These are phyloP conservation scores for Annulohypoxylon moriforme DNA, from an alignment of 495 filamentous ascomycete genomes.

Conservation along the genomic window DNA sequence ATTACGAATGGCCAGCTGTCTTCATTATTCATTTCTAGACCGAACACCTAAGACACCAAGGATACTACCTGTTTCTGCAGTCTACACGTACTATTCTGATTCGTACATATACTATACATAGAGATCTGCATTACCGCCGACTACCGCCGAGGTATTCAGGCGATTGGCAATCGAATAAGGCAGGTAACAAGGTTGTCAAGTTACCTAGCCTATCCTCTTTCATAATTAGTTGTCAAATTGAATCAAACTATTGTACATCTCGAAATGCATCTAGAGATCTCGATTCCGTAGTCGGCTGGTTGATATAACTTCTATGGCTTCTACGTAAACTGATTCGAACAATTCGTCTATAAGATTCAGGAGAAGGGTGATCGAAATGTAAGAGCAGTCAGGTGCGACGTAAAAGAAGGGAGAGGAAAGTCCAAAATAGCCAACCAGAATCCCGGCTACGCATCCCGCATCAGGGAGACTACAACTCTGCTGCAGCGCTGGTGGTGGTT, in stretches of 20 bases:
- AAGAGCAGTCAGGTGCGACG: constrained; percentile 27
- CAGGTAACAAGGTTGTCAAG: constrained; percentile 22
- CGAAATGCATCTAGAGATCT: constrained; percentile 1
- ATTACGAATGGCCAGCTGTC: constrained; percentile 18
- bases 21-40: constrained; percentile 21
- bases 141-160: constrained; percentile 27
- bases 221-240: not conserved
- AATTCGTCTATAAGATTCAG: constrained; percentile 15
- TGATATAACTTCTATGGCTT: not conserved
- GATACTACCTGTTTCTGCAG: constrained; percentile 3
- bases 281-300: not conserved
- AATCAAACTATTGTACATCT: constrained; percentile 8
- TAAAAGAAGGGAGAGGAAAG: constrained; percentile 21
- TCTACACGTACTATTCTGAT: not conserved
- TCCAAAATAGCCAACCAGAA: constrained; percentile 39
- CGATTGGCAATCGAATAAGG: constrained; percentile 32
- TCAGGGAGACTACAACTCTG: constrained; percentile 29
- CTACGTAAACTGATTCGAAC: not conserved
- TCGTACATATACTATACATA: constrained; percentile 5
- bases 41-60: constrained; percentile 15
- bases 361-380: constrained; percentile 40
- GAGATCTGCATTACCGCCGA: constrained; percentile 34
- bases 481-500: constrained; percentile 29
- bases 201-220: constrained; percentile 1
- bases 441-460: constrained; percentile 28